phyloP scores from a whole-genome alignment of 2,329 filamentous ascomycete genomes.

The Seiridium unicorne region DNA sequence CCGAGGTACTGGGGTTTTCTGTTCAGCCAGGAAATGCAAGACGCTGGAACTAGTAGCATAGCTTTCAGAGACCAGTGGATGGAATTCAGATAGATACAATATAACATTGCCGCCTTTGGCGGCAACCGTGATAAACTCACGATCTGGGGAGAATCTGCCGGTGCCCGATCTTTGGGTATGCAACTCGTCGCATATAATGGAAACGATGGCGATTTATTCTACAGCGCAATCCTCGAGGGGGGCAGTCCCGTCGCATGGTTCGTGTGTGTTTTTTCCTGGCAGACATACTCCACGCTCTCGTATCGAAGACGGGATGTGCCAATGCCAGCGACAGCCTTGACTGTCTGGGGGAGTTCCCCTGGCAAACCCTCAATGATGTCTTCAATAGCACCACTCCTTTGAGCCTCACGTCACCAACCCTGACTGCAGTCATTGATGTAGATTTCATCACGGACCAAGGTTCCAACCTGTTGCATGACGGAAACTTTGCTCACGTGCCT shows the following conservation, averaged over 20 bases:
- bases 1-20: slow-evolving; percentile 53
- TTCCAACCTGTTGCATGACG: slow-evolving; percentile 17
- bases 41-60: slow-evolving; percentile 45
- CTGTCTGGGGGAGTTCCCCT: slow-evolving; percentile 31
- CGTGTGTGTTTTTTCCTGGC: slow-evolving; percentile 4
- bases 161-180: slow-evolving; percentile 45
- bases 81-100: slow-evolving; percentile 48
- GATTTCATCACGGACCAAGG: slow-evolving; percentile 39
- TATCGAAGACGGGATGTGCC: slow-evolving; percentile 21
- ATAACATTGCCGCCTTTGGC: slow-evolving; percentile 49
- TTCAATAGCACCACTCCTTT: slow-evolving; percentile 24
- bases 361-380: slow-evolving; percentile 26
- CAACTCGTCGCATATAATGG: slow-evolving; percentile 53
- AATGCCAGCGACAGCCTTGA: slow-evolving; percentile 19
- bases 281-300: slow-evolving; percentile 29
- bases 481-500: slow-evolving; percentile 30
- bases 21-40: slow-evolving; percentile 38
- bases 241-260: slow-evolving; percentile 34
- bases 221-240: slow-evolving; percentile 48
- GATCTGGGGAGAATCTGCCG: slow-evolving; percentile 54
- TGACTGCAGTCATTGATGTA: slow-evolving; percentile 32
- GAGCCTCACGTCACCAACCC: slow-evolving; percentile 11
- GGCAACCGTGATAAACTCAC: slow-evolving; percentile 45
- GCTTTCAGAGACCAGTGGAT: slow-evolving; percentile 50
- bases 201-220: slow-evolving; percentile 52